Conservation (phyloP, 2,329 filamentous ascomycete species). For the Sclerotinia nivalis region DNA sequence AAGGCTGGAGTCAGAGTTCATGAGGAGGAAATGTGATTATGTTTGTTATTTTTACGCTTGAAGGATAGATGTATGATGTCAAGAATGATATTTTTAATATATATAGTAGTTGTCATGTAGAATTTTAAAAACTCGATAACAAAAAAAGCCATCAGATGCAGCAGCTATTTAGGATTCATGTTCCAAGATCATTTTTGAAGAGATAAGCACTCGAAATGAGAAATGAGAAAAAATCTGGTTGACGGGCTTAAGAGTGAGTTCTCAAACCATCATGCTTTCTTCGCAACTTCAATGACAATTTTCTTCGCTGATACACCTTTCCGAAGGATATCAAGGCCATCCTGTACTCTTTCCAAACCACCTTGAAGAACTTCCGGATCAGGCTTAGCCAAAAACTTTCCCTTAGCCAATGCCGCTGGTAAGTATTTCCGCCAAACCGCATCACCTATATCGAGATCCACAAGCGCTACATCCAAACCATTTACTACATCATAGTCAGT, state of each 20-base stretch:
- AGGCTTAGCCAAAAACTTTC: conserved; percentile 45
- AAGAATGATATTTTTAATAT: neutral
- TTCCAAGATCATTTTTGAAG: neutral
- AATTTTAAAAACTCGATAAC: neutral
- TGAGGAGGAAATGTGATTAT: conserved; percentile 3
- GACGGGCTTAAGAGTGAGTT: neutral
- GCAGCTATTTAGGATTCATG: neutral
- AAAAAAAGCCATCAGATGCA: neutral
- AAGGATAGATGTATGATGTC: neutral
- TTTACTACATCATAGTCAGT: conserved; percentile 32
- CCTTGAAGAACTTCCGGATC: conserved; percentile 45
- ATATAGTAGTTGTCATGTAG: neutral
- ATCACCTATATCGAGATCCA: conserved; percentile 38
- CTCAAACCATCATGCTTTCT: neutral
- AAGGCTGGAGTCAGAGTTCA: conserved; percentile 6
- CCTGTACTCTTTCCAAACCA: conserved; percentile 47
- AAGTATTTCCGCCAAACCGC: conserved; percentile 46
- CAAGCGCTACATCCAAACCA: conserved; percentile 35
- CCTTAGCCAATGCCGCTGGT: conserved; percentile 43
- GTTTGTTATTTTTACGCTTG: neutral
- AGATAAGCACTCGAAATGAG: neutral
- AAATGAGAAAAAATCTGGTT: neutral
- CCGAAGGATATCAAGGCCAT: conserved; percentile 43
- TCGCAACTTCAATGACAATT: conserved; percentile 43
- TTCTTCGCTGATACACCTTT: conserved; percentile 48